These are phyloP conservation scores for Cyberlindnera euphorbiae DNA, from an alignment of 805 yeast species.

Conservation along the genomic window DNA sequence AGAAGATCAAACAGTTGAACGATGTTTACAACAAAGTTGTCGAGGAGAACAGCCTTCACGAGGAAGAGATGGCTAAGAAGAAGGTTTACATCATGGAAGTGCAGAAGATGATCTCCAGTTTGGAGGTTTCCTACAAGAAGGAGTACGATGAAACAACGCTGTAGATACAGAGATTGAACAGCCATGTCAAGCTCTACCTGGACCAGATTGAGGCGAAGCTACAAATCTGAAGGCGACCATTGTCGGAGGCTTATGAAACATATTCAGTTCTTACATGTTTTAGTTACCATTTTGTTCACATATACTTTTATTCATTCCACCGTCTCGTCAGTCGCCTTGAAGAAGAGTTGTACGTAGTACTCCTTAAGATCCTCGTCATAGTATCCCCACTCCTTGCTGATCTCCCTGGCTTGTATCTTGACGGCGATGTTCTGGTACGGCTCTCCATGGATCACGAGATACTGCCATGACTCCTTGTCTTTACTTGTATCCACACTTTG, in stretches of 20 bases:
- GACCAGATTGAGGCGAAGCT: constrained; percentile 24
- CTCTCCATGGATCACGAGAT: constrained; percentile 76
- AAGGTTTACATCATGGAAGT: constrained; percentile 33
- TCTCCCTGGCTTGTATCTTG: constrained; percentile 60
- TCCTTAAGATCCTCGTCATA: constrained; percentile 70
- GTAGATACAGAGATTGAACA: constrained; percentile 23
- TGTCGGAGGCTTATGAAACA: too few relatives aligned
- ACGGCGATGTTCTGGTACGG: constrained; percentile 83
- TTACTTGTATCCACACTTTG: constrained; percentile 47
- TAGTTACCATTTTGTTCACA: neutral
- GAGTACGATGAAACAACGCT: constrained; percentile 36
- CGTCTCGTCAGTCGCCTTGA: constrained; percentile 24
- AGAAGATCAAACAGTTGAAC: constrained; percentile 32
- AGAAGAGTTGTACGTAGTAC: constrained; percentile 69
- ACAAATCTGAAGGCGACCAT: constrained; percentile 5
- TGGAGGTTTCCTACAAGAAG: constrained; percentile 32
- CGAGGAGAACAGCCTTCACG: constrained; percentile 34
- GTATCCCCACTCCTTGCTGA: constrained; percentile 51
- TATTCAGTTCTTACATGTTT: too few relatives aligned
- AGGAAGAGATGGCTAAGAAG: constrained; percentile 33
- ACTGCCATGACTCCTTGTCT: constrained; percentile 47
- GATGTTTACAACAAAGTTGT: constrained; percentile 33
- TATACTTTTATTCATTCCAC: too few relatives aligned
- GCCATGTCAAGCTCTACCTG: constrained; percentile 23
- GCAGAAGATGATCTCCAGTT: constrained; percentile 31